Evolutionary conservation across 371 early-diverging fungal genomes (phyloP).

Genomic region (Batkoa obscura): DNA sequence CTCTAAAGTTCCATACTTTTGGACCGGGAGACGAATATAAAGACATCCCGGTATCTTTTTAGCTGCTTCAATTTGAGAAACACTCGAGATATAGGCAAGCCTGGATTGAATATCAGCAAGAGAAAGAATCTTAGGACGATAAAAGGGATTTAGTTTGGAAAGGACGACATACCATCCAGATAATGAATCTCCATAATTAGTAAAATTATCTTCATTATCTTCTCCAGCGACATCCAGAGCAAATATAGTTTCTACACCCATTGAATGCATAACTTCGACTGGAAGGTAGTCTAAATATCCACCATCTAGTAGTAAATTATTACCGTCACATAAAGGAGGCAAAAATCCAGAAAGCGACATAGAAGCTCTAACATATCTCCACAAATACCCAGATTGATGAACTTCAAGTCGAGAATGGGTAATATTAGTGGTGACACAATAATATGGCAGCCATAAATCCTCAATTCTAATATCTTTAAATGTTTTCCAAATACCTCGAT

Average conservation of each 20-base stretch:
- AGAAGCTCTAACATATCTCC: slow-evolving; percentile 95
- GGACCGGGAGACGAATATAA: slow-evolving; percentile 79
- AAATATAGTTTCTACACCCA: slow-evolving; percentile 88
- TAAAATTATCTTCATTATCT: slow-evolving; percentile 24
- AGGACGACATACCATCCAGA: slow-evolving; percentile 88
- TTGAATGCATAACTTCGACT: slow-evolving; percentile 62
- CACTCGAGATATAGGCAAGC: slow-evolving; percentile 89
- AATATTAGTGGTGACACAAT: slow-evolving; percentile 94
- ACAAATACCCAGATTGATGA: slow-evolving; percentile 81
- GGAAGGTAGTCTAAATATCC: slow-evolving; percentile 99
- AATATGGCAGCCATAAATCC: slow-evolving; percentile 96
- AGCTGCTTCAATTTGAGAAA: slow-evolving; percentile 75
- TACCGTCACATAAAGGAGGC: slow-evolving; percentile 91
- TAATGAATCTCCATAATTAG: slow-evolving; percentile 83
- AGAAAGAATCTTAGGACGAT: slow-evolving; percentile 55
- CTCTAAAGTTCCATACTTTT: slow-evolving; percentile 76
- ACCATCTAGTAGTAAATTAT: slow-evolving; percentile 93
- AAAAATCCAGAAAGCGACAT: slow-evolving; percentile 94
- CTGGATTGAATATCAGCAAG: slow-evolving; percentile 95
- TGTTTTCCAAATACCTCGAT: slow-evolving; percentile 86
- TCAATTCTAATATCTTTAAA: slow-evolving; percentile 88
- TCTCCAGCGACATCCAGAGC: slow-evolving; percentile 93
- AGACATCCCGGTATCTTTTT: slow-evolving; percentile 67
- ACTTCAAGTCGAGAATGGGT: slow-evolving; percentile 86
- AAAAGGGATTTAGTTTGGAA: slow-evolving; percentile 65